Conservation (phyloP, 192 early-diverging fungal genomes). For the Umbelopsis ramanniana region DNA sequence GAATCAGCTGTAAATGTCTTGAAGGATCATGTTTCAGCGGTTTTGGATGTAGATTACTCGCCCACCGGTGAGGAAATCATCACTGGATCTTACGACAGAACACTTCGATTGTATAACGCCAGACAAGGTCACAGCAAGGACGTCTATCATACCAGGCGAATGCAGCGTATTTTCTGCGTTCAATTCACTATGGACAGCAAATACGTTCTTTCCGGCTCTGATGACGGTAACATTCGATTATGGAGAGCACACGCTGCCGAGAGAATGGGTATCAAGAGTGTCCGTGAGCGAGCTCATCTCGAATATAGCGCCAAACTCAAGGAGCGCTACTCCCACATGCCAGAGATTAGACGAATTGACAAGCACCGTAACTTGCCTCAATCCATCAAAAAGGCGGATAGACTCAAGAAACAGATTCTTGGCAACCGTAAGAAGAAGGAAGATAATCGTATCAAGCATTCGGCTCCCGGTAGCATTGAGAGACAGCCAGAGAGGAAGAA, state of each 20-base stretch:
- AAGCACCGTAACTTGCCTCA: slow-evolving; percentile 89
- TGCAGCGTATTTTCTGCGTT: slow-evolving; percentile 96
- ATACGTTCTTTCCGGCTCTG: slow-evolving; percentile 92
- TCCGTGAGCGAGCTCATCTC: slow-evolving; percentile 76
- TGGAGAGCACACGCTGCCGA: slow-evolving; percentile 97
- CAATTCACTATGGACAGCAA: slow-evolving; percentile 94
- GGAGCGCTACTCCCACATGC: slow-evolving; percentile 89
- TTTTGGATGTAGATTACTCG: slow-evolving; percentile 98
- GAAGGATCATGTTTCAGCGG: slow-evolving; percentile 97
- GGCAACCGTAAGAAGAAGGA: slow-evolving; percentile 84
- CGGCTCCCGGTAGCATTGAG: slow-evolving; percentile 56
- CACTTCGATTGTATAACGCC: slow-evolving; percentile 86
- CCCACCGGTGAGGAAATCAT: slow-evolving; percentile 97
- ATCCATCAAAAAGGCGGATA: slow-evolving; percentile 78
- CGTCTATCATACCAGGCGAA: slow-evolving; percentile 97
- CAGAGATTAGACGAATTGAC: slow-evolving; percentile 85
- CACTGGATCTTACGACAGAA: slow-evolving; percentile 94
- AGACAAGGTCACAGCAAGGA: slow-evolving; percentile 85
- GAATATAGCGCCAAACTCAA: slow-evolving; percentile 90
- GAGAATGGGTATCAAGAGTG: slow-evolving; percentile 68
- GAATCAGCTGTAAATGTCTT: slow-evolving; percentile 81
- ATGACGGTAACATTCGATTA: slow-evolving; percentile 96
- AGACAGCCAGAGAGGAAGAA: slow-evolving; percentile 75
- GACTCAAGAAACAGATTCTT: slow-evolving; percentile 82
- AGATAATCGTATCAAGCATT: slow-evolving; percentile 89